phyloP scores from a whole-genome alignment of 176 grass and related monocot genomes.

The Thinopyrum elongatum region DNA sequence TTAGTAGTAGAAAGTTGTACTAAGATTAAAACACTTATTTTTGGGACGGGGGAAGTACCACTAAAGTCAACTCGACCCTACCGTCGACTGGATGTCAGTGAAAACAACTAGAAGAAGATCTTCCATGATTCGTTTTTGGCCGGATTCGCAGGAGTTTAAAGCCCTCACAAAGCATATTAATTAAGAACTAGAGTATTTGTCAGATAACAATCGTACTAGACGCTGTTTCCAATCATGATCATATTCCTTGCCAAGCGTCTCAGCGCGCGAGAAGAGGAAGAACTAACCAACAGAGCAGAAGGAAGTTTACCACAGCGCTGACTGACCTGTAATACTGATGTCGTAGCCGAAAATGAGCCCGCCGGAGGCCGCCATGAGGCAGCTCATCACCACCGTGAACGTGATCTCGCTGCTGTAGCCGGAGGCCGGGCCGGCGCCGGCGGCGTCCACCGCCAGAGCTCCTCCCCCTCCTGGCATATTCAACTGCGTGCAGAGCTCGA shows the following conservation, averaged over 20 bases:
- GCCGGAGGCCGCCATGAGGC: slow-evolving; percentile 74
- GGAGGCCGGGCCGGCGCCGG: neutral
- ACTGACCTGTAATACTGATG: slow-evolving; percentile 71
- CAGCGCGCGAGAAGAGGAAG: neutral
- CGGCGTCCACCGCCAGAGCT: neutral
- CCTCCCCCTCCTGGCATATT: slow-evolving; percentile 31
- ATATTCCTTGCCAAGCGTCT: neutral
- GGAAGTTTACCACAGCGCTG: neutral
- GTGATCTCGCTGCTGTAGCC: slow-evolving; percentile 58
- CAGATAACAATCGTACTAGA: neutral
- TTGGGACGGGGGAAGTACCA: too few species aligned
- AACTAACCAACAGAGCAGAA: neutral
- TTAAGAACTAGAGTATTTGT: neutral
- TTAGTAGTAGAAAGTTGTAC: too few species aligned
- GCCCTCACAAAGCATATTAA: neutral
- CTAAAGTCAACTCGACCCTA: neutral
- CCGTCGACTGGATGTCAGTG: neutral
- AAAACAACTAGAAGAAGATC: neutral
- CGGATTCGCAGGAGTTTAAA: neutral
- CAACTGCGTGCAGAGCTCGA: neutral
- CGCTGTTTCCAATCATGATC: neutral
- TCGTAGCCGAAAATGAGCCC: slow-evolving; percentile 84
- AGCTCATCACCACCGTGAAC: slow-evolving; percentile 55
- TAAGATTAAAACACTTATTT: too few species aligned
- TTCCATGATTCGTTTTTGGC: neutral